Evolutionary conservation across 805 yeast species (phyloP), one percentile per base, ranked within the genome.

Genomic region (Myxozyma geophila): DNA sequence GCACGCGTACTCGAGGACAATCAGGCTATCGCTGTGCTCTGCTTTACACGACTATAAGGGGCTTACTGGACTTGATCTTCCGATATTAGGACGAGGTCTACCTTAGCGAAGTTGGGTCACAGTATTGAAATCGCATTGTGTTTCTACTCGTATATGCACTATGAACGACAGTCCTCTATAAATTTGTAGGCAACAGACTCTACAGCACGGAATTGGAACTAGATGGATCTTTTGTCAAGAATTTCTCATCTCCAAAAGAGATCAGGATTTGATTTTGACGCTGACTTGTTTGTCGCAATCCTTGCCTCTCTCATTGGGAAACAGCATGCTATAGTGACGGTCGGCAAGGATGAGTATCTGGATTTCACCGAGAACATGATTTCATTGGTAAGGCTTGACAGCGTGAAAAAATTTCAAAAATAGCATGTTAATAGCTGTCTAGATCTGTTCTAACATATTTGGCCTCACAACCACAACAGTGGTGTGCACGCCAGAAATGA

Each of bases 401-500:
- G 21, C 0, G 19, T 17, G 13, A 35, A 7, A 7, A 35, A 7
- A 46, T 33, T 37, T 17, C n/a, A 28, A 33, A 13, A 19, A 13
- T 12, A 36, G 6, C 3, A 13, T 49, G 23, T 13, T 57, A n/a
- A 49, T 12, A 2, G 2, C 9, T 36, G n/a, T 10, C 10, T 37
- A 66, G 69, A 64, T 66, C 39, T 67, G 60, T 4, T 58, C 67
- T 23, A 62, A 62, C 33, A 53, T 66, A 7, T 66, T 66, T 44
- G 69, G 69, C 17, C 60, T 66, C 37, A 46, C 57, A 10, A 58
- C 62, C 3, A 50, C 43, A 6, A 52, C 63, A 17, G 54, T 63
- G 7, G 43, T 23, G 5, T 66, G 69, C 37, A 8, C 58, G 9
- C 47, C 62, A 7, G 60, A 48, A 5, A 63, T 54, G 54, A 58